Conservation (phyloP, 1,284 basidiomycete species). For the Sphaerobolus stellatus region DNA sequence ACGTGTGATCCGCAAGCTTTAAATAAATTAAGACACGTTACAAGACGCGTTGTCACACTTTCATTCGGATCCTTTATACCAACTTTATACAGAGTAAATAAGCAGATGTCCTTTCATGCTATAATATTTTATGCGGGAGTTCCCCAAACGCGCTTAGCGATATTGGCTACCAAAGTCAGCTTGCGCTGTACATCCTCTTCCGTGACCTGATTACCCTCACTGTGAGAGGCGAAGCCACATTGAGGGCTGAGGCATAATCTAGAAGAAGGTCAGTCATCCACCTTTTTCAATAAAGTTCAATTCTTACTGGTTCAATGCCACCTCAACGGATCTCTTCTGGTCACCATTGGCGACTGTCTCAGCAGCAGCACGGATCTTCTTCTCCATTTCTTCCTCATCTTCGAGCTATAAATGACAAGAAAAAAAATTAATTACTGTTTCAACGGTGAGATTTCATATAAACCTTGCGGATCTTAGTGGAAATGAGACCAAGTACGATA, state of each 20-base stretch:
- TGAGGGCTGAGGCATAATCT: conserved; percentile 71
- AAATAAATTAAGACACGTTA: not conserved
- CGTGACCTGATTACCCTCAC: conserved; percentile 62
- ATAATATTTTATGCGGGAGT: no score
- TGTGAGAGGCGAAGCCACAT: conserved; percentile 72
- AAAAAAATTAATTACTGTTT: not conserved
- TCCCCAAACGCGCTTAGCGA: conserved; percentile 55
- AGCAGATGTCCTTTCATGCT: no score
- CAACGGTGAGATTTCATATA: not conserved
- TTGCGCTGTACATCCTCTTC: conserved; percentile 52
- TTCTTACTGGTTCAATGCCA: conserved; percentile 60
- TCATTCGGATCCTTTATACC: no score
- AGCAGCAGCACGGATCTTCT: conserved; percentile 65
- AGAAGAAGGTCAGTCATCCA: conserved; percentile 1
- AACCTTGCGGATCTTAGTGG: conserved; percentile 66
- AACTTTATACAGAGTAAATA: no score
- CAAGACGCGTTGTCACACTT: not conserved
- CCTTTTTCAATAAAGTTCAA: not conserved
- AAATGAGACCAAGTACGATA: conserved; percentile 72
- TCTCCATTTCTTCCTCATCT: conserved; percentile 54
- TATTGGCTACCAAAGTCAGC: conserved; percentile 48
- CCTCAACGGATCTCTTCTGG: conserved; percentile 50
- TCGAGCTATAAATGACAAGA: conserved; percentile 48
- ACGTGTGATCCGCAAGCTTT: not conserved
- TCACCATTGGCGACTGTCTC: conserved; percentile 53